phyloP scores from a whole-genome alignment of 345 rosid species.

The Populus nigra region DNA sequence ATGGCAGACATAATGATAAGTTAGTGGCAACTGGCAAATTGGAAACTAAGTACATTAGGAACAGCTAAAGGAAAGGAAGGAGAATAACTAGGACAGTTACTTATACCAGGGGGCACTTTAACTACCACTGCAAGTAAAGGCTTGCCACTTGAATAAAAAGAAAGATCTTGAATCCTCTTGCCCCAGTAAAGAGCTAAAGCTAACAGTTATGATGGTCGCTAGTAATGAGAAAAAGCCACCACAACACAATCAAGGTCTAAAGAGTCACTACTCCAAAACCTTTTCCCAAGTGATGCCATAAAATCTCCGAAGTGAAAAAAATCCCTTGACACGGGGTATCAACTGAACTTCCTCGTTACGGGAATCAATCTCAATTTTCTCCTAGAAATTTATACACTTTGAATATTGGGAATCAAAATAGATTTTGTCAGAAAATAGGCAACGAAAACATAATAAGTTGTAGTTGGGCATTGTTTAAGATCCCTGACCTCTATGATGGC shows the following conservation, averaged over 20 bases:
- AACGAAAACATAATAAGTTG: no score
- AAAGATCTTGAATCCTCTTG: neutral
- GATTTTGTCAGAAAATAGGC: neutral
- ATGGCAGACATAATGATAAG: constrained; percentile 2
- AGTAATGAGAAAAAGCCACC: neutral
- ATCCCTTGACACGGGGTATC: neutral
- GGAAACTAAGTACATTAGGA: neutral
- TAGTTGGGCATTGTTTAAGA: no score
- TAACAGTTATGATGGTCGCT: neutral
- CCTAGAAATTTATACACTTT: neutral
- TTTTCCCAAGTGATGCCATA: neutral
- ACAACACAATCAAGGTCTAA: neutral
- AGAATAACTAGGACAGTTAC: neutral
- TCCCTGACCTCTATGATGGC: no score
- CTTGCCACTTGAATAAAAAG: neutral
- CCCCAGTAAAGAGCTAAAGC: neutral
- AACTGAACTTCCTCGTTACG: no score
- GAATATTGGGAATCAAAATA: neutral
- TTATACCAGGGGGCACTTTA: neutral
- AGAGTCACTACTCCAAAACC: neutral
- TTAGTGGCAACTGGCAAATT: constrained; percentile 3
- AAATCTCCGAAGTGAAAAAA: neutral
- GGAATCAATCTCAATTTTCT: neutral
- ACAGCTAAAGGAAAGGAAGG: no score
- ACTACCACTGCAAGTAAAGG: neutral